Conservation (phyloP, 768 basidiomycete species). For the Glaciozyma martinii region DNA sequence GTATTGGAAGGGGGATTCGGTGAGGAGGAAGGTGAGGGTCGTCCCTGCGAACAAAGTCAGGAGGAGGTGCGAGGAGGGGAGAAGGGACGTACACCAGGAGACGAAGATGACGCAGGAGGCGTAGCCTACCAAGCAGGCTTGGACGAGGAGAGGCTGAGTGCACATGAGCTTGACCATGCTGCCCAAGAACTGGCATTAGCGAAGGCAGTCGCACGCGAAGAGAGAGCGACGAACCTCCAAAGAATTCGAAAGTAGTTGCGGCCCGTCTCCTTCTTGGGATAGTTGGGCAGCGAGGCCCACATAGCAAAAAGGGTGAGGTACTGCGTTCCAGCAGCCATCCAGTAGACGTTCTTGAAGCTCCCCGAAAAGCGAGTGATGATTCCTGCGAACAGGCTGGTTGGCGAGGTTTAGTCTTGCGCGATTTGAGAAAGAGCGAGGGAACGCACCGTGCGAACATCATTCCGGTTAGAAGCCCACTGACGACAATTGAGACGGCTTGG, state of each 20-base stretch:
- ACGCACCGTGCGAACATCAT: constrained; percentile 9
- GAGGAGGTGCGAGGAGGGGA: not conserved
- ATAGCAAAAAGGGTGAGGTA: constrained; percentile 36
- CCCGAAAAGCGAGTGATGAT: constrained; percentile 10
- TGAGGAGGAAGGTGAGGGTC: constrained; percentile 47
- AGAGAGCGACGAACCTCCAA: constrained; percentile 38
- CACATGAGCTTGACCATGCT: constrained; percentile 68
- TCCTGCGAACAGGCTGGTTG: constrained; percentile 10
- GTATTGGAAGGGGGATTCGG: constrained; percentile 40
- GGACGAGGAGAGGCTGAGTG: constrained; percentile 70
- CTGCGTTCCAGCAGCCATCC: constrained; percentile 5
- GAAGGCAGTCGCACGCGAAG: too few species aligned
- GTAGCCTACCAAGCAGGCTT: constrained; percentile 41
- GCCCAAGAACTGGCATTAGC: too few species aligned
- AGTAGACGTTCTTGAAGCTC: constrained; percentile 11
- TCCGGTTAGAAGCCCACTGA: constrained; percentile 33
- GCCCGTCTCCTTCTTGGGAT: constrained; percentile 40
- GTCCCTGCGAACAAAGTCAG: constrained; percentile 43
- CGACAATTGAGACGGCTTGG: constrained; percentile 57
- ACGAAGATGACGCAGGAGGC: constrained; percentile 29
- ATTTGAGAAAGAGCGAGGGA: not conserved
- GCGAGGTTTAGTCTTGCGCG: not conserved
- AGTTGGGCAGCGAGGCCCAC: constrained; percentile 44
- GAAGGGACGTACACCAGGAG: constrained; percentile 7
- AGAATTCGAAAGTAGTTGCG: constrained; percentile 42